Percentiles rank a stretch among this genome's conserved stretches.
Conservation (phyloP, 1,284 basidiomycete genomes). For the Melampsora americana region DNA sequence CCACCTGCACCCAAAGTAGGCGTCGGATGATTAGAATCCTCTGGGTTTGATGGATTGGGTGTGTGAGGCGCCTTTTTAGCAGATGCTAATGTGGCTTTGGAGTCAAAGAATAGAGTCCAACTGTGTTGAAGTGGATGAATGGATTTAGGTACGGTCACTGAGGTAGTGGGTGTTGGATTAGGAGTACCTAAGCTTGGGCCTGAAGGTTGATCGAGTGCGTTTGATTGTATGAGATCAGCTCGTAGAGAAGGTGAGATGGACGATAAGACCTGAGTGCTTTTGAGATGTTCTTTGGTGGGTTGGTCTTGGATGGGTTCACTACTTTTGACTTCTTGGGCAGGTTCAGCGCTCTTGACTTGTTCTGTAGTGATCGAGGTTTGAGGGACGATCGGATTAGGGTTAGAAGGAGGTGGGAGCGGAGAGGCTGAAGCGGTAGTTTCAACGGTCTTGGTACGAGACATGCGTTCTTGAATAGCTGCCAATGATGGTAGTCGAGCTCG, state of each 20-base stretch:
- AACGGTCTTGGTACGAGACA: constrained; percentile 21
- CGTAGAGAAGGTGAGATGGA: background rate
- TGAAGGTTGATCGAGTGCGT: background rate
- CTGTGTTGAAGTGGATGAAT: constrained; percentile 72
- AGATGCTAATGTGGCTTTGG: constrained; percentile 59
- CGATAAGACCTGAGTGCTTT: background rate
- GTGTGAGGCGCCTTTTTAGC: constrained; percentile 56
- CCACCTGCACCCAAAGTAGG: constrained; percentile 56
- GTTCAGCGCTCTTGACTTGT: background rate
- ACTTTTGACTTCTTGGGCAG: too few species aligned
- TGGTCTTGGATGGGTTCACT: background rate
- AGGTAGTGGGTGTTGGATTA: background rate
- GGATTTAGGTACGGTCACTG: background rate
- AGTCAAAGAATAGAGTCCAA: constrained; percentile 86
- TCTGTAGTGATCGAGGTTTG: background rate
- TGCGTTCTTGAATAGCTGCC: constrained; percentile 35
- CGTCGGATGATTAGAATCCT: constrained; percentile 55
- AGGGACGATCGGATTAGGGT: background rate
- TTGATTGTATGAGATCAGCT: background rate
- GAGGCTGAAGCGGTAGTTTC: background rate
- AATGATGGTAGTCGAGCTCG: constrained; percentile 27
- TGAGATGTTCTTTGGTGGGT: background rate
- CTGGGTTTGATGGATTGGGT: constrained; percentile 56
- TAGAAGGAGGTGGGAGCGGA: background rate
- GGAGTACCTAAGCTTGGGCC: background rate